Evolutionary conservation across 148 eudicot species (phyloP).

Genomic region (Diospyros kaki): DNA sequence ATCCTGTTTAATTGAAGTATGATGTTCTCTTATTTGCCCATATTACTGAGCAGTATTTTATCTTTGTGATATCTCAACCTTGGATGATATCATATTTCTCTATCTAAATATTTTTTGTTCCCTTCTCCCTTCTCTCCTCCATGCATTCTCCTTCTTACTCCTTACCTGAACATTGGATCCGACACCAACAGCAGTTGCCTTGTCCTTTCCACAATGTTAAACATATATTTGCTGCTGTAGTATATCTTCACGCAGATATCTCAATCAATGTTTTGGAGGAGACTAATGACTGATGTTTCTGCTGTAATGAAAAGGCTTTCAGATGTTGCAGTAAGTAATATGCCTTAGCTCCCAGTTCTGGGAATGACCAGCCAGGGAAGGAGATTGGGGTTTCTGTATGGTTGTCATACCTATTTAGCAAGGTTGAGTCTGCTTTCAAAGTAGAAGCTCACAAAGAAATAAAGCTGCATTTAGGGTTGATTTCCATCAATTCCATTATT

Average conservation of each 20-base stretch:
- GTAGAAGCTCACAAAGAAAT: neutral
- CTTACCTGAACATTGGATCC: neutral
- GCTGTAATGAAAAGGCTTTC: neutral
- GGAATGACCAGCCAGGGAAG: neutral
- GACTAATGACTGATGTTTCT: neutral
- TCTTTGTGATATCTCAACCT: neutral
- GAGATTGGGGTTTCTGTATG: neutral
- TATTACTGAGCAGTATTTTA: neutral
- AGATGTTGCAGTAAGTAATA: neutral
- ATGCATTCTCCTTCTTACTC: neutral
- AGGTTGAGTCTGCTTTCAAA: slow-evolving; percentile 1
- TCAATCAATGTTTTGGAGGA: neutral
- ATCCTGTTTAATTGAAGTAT: neutral
- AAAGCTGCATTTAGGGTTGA: neutral
- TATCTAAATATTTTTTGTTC: neutral
- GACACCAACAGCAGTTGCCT: neutral
- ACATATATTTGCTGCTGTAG: neutral
- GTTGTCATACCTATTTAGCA: neutral
- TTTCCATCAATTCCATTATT: neutral
- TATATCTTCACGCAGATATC: neutral
- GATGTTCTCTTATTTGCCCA: neutral
- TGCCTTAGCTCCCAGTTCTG: too few species aligned
- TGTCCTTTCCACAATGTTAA: neutral
- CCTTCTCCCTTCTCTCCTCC: neutral
- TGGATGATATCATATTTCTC: neutral